Conservation (phyloP, 805 yeast genomes). For the Pachysolen tannophilus region DNA sequence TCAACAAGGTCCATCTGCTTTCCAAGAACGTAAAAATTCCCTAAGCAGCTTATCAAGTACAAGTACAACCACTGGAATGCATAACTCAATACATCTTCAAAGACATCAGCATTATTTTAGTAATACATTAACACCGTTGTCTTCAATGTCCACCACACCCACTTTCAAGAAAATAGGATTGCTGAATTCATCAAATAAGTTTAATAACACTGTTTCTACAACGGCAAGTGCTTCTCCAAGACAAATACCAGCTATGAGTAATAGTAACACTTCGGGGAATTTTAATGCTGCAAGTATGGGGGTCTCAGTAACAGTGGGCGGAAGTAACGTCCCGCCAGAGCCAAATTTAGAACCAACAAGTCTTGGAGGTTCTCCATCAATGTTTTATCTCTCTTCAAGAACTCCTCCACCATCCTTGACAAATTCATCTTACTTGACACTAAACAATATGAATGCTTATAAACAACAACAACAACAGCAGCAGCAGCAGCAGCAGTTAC, state of each 20-base stretch:
- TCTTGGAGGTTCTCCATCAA: slow-evolving; percentile 46
- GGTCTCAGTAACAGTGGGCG: no score
- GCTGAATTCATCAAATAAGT: not conserved
- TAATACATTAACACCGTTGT: slow-evolving; percentile 1
- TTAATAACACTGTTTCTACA: no score
- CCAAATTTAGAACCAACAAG: slow-evolving; percentile 37
- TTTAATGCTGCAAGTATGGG: no score
- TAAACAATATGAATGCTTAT: slow-evolving; percentile 10
- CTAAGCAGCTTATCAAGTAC: no score
- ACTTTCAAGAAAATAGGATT: slow-evolving; percentile 1
- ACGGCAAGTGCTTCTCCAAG: slow-evolving; percentile 7
- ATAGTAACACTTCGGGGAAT: no score
- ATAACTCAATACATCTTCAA: slow-evolving; percentile 5
- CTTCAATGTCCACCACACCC: not conserved
- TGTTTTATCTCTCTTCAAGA: slow-evolving; percentile 43
- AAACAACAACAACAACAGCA: slow-evolving; percentile 12
- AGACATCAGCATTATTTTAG: slow-evolving; percentile 9
- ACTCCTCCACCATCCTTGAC: slow-evolving; percentile 37
- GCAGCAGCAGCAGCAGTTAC: slow-evolving; percentile 13
- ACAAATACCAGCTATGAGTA: slow-evolving; percentile 5
- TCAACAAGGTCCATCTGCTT: slow-evolving; percentile 1
- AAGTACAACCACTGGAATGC: no score
- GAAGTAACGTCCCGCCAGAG: slow-evolving; percentile 10
- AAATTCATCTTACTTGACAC: slow-evolving; percentile 16
- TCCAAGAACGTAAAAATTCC: slow-evolving; percentile 6